phyloP scores from a whole-genome alignment of 306 rosid genomes.

The Castanea sativa region DNA sequence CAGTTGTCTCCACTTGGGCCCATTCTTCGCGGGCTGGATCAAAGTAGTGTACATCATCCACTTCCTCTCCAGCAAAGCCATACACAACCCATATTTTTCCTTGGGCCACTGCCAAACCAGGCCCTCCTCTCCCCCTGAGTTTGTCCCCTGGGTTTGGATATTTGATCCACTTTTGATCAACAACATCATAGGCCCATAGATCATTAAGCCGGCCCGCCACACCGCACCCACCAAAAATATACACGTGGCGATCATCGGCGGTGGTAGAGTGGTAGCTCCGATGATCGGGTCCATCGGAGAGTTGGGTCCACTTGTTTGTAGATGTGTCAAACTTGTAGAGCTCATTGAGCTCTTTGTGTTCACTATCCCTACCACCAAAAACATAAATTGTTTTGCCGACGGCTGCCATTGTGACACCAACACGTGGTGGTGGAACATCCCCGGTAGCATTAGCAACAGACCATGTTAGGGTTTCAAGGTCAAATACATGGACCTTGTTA shows the following conservation, averaged over 20 bases:
- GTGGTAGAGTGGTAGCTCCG: slow-evolving; percentile 82
- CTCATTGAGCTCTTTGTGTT: slow-evolving; percentile 78
- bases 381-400: slow-evolving; percentile 66
- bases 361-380: slow-evolving; percentile 82
- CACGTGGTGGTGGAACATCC: slow-evolving; percentile 73
- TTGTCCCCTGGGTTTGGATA: slow-evolving; percentile 53
- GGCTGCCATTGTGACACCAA: slow-evolving; percentile 71
- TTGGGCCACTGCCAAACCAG: slow-evolving; percentile 59
- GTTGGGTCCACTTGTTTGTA: slow-evolving; percentile 61
- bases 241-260: slow-evolving; percentile 44
- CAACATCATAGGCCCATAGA: slow-evolving; percentile 73
- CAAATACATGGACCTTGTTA: slow-evolving; percentile 62
- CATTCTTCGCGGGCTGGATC: slow-evolving; percentile 43
- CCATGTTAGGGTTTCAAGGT: slow-evolving; percentile 62
- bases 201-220: slow-evolving; percentile 76
- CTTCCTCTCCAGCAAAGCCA: slow-evolving; percentile 75
- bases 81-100: slow-evolving; percentile 88
- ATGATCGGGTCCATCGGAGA: slow-evolving; percentile 59
- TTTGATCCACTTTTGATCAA: slow-evolving; percentile 59
- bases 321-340: slow-evolving; percentile 72
- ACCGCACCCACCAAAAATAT: slow-evolving; percentile 81
- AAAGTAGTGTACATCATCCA: slow-evolving; percentile 72
- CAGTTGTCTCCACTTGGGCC: slow-evolving; percentile 67
- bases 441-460: slow-evolving; percentile 50
- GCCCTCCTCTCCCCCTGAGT: slow-evolving; percentile 83